phyloP scores from a whole-genome alignment of 169 alveolate species.

The Besnoitia besnoiti region DNA sequence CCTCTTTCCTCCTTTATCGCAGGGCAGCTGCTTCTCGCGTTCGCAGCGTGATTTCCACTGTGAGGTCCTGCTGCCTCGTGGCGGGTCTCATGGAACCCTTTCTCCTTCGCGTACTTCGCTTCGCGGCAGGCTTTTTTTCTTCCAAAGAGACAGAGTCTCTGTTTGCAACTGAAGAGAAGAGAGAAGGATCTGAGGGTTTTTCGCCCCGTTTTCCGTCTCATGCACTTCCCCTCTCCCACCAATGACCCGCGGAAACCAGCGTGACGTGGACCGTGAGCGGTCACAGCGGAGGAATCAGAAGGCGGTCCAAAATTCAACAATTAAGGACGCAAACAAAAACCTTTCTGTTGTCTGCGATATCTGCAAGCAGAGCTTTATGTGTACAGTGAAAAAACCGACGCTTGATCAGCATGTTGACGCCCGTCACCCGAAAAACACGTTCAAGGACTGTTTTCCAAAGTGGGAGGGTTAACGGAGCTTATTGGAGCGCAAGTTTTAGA shows the following conservation, averaged over 20 bases:
- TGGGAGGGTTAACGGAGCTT: neutral
- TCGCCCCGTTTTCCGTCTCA: neutral
- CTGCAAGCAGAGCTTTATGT: constrained; percentile 84
- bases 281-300: constrained; percentile 77
- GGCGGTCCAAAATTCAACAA: constrained; percentile 76
- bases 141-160: neutral
- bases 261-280: constrained; percentile 83
- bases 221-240: neutral
- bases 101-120: too few relatives aligned
- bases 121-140: neutral
- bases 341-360: constrained; percentile 79
- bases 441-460: constrained; percentile 78
- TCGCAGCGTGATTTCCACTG: too few relatives aligned
- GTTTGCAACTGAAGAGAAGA: neutral
- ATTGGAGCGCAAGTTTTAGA: neutral
- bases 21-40: too few relatives aligned
- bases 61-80: too few relatives aligned
- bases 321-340: constrained; percentile 78
- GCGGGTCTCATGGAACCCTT: too few relatives aligned
- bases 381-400: constrained; percentile 81
- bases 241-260: constrained; percentile 86
- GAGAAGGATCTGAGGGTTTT: neutral
- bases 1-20: too few relatives aligned
- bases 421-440: constrained; percentile 79
- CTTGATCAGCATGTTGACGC: constrained; percentile 82